A percentile compares a stretch with the other conserved stretches of the same genome.
Evolutionary conservation across 148 eudicot species (phyloP).

Genomic region (Spergularia bocconei): DNA sequence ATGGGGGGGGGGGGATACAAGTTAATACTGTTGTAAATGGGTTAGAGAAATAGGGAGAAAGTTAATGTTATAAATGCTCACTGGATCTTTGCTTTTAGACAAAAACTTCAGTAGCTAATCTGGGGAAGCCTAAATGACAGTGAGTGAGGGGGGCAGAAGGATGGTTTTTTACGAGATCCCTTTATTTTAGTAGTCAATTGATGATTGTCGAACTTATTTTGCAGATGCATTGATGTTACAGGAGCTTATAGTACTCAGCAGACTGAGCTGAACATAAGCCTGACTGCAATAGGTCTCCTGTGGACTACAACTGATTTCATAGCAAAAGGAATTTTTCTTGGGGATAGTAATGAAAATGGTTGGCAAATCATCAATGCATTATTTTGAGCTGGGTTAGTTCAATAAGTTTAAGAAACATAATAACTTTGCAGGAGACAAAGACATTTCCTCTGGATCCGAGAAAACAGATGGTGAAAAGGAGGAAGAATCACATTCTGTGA

Average conservation of each 20-base stretch:
- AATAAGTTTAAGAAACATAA: not conserved
- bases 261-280: slow-evolving; percentile 93
- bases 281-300: slow-evolving; percentile 88
- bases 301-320: slow-evolving; percentile 98
- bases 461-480: slow-evolving; percentile 36
- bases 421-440: slow-evolving; percentile 26
- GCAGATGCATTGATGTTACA: slow-evolving; percentile 90
- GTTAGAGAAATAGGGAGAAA: not conserved
- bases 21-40: not conserved
- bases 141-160: not conserved
- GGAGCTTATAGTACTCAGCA: slow-evolving; percentile 94
- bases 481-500: slow-evolving; percentile 26
- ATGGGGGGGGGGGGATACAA: not conserved
- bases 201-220: slow-evolving; percentile 10
- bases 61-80: not conserved
- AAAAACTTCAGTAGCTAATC: not conserved
- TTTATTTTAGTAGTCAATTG: slow-evolving; percentile 8
- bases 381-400: not conserved
- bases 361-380: slow-evolving; percentile 7
- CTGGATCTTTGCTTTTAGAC: not conserved
- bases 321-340: slow-evolving; percentile 59
- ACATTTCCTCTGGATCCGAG: slow-evolving; percentile 24
- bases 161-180: not conserved
- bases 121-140: not conserved
- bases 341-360: slow-evolving; percentile 42